A percentile compares a stretch with the other conserved stretches of the same genome.
Evolutionary conservation across 306 rosid genomes (phyloP).

Genomic region (Cucurbita maxima): DNA sequence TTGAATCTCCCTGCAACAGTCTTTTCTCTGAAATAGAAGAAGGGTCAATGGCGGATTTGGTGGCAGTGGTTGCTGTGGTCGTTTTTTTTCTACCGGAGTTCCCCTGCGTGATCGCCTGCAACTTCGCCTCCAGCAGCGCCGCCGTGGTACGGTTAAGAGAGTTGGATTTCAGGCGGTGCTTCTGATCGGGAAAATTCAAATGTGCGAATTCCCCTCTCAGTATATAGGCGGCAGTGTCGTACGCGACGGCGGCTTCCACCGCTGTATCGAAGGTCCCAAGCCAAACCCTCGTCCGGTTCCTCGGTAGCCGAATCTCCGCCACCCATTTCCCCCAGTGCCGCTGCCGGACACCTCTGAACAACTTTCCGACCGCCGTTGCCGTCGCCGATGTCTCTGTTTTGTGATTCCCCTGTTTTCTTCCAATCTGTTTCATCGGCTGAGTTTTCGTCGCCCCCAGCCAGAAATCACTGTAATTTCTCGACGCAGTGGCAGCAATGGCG

Average conservation of each 20-base stretch:
- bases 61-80: not conserved
- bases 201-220: slow-evolving; percentile 75
- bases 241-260: slow-evolving; percentile 83
- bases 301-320: slow-evolving; percentile 84
- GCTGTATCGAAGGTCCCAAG: slow-evolving; percentile 83
- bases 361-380: slow-evolving; percentile 16
- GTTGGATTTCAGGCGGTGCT: slow-evolving; percentile 49
- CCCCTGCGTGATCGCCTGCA: slow-evolving; percentile 43
- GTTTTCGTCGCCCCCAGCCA: slow-evolving; percentile 53
- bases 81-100: not conserved
- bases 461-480: slow-evolving; percentile 33
- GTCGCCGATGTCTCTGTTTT: slow-evolving; percentile 8
- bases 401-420: slow-evolving; percentile 14
- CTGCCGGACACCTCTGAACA: slow-evolving; percentile 81
- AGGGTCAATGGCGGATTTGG: not conserved
- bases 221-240: slow-evolving; percentile 87
- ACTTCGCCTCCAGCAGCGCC: slow-evolving; percentile 65
- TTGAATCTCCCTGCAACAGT: slow-evolving; percentile 4
- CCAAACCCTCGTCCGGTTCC: slow-evolving; percentile 85
- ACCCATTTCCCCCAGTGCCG: slow-evolving; percentile 99
- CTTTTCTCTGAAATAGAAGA: slow-evolving; percentile 14
- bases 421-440: slow-evolving; percentile 49
- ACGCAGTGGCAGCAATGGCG: slow-evolving; percentile 4
- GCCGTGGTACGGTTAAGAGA: slow-evolving; percentile 58
- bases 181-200: slow-evolving; percentile 63